These are phyloP conservation scores for Murraya koenigii DNA, from an alignment of 345 rosid species.

Conservation along the genomic window DNA sequence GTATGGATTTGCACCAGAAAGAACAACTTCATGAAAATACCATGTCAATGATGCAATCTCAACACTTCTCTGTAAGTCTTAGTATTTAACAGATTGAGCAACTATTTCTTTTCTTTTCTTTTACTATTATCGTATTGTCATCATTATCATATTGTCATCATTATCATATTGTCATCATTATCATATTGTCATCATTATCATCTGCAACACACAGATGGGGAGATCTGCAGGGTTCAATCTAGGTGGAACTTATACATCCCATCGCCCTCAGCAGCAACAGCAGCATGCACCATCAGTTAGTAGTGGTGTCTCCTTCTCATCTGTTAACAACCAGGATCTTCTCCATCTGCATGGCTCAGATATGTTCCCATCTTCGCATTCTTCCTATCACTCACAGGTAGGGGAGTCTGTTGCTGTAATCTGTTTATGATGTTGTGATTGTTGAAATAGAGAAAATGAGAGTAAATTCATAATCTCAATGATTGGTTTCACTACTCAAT, in stretches of 20 bases:
- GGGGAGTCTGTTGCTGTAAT: conserved; percentile 29
- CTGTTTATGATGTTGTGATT: conserved; percentile 10
- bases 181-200: neutral
- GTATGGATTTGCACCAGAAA: conserved; percentile 91
- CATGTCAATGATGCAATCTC: conserved; percentile 96
- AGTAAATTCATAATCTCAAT: neutral
- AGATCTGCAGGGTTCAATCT: conserved; percentile 89
- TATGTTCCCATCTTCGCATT: conserved; percentile 76
- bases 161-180: neutral
- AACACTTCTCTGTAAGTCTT: conserved; percentile 85
- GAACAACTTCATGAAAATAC: conserved; percentile 94
- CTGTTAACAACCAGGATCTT: conserved; percentile 68
- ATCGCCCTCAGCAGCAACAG: conserved; percentile 88
- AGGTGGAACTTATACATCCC: conserved; percentile 80
- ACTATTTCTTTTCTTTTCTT: conserved; percentile 1
- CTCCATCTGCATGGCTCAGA: conserved; percentile 73
- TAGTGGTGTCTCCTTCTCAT: conserved; percentile 57
- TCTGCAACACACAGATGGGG: conserved; percentile 57
- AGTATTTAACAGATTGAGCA: conserved; percentile 4
- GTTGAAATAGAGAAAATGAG: neutral
- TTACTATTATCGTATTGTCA: neutral
- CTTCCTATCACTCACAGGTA: conserved; percentile 85
- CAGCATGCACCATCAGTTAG: conserved; percentile 76
- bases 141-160: neutral
- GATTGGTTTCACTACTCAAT: neutral